Conservation (phyloP, 2,329 filamentous ascomycete genomes). For the Pseudocercospora macadamiae region DNA sequence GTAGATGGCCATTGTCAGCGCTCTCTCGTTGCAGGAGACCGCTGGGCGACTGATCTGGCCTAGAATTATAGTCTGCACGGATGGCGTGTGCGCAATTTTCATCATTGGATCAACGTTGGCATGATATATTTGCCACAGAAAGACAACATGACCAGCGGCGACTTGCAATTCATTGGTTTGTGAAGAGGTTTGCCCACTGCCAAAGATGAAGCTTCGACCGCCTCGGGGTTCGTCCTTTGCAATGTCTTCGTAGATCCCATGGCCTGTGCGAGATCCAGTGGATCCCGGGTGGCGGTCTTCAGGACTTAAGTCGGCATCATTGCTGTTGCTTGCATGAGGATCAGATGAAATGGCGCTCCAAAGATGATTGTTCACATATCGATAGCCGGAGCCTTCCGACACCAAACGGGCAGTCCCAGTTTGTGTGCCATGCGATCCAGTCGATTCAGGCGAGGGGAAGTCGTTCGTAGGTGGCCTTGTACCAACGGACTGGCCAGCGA, state of each 20-base stretch:
- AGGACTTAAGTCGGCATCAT: constrained; percentile 19
- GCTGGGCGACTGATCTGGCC: constrained; percentile 60
- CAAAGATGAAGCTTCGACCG: constrained; percentile 31
- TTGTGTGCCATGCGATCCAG: constrained; percentile 16
- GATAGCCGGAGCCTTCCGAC: constrained; percentile 27
- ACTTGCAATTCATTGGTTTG: constrained; percentile 23
- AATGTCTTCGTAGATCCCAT: constrained; percentile 13
- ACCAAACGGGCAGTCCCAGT: constrained; percentile 28
- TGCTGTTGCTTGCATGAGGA: constrained; percentile 16
- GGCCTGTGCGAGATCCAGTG: constrained; percentile 16
- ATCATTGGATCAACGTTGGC: constrained; percentile 74
- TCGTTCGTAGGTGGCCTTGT: constrained; percentile 12
- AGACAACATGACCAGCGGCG: constrained; percentile 54
- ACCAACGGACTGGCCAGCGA: constrained; percentile 2
- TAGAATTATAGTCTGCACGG: constrained; percentile 67
- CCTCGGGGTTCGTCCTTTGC: background rate
- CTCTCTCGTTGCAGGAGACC: constrained; percentile 49
- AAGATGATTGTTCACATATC: constrained; percentile 33
- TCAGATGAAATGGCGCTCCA: constrained; percentile 29
- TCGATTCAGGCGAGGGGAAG: constrained; percentile 23
- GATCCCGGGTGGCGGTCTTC: constrained; percentile 9
- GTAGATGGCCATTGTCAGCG: constrained; percentile 42
- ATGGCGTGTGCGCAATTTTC: constrained; percentile 73
- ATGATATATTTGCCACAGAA: constrained; percentile 74
- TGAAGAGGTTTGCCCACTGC: constrained; percentile 11